Evolutionary conservation across 2,329 filamentous ascomycete genomes (phyloP).

Genomic region (Aureobasidium leucospermi): DNA sequence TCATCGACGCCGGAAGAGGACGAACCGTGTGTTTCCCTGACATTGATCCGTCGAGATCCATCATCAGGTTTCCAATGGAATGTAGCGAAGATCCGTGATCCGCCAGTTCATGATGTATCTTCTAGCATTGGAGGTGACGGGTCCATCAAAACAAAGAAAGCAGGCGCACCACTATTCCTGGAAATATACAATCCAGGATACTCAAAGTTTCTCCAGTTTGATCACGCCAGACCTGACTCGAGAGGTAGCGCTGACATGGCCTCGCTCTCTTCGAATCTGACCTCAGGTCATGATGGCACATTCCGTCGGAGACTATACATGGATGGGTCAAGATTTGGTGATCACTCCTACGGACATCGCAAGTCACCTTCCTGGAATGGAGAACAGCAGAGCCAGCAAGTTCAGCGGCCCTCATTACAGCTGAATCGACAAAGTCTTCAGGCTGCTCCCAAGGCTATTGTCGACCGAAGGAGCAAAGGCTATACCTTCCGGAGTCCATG

Average conservation of each 20-base stretch:
- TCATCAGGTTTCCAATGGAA: conserved; percentile 45
- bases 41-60: conserved; percentile 46
- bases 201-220: conserved; percentile 44
- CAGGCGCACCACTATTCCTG: conserved; percentile 41
- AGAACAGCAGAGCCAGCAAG: background rate
- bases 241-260: conserved; percentile 22
- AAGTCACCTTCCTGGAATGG: conserved; percentile 17
- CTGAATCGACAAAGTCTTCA: conserved; percentile 16
- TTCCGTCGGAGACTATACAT: conserved; percentile 43
- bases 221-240: conserved; percentile 23
- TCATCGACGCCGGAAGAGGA: background rate
- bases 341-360: conserved; percentile 34
- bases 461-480: conserved; percentile 47
- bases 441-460: conserved; percentile 24
- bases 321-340: conserved; percentile 36
- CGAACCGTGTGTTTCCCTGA: conserved; percentile 26
- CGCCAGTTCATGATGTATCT: conserved; percentile 36
- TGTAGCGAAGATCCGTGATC: conserved; percentile 41
- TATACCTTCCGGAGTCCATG: conserved; percentile 82
- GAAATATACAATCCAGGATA: conserved; percentile 56
- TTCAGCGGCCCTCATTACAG: background rate
- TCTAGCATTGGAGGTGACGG: conserved; percentile 28
- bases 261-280: conserved; percentile 15
- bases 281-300: conserved; percentile 25
- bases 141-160: conserved; percentile 26